Base-by-base conservation (phyloP, 192 early-diverging fungal species). In the Umbelopsis sp. region DNA sequence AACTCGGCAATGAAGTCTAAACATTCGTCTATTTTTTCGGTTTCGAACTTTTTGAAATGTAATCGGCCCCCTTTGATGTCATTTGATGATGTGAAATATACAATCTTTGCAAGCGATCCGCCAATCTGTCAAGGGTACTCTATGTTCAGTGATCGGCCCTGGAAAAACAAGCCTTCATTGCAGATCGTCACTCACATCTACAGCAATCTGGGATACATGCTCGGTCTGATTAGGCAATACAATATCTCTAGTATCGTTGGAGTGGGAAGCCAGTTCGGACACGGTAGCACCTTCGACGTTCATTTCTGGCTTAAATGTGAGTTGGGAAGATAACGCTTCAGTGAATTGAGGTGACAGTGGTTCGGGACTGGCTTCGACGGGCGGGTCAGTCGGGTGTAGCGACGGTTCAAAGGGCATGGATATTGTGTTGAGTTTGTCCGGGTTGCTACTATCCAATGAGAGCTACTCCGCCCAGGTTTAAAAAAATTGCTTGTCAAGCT, bases 31-130 rank as follows among this genome's bases (percentile, higher is more conserved):
- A 97, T 92, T 68, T 94, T 88, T 80, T 94, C 93, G 0, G 97
- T 98, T 74, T 98, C 95, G 71, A 98, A 97, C 73, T 93, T 95
- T 68, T 86, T 87, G 76, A 98, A 98, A 80, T 96, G 94, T 69
- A 98, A 74, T 10, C 95, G 85, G 1, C 97, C 97, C 33, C 95
- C 95, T 46, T 83, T 87, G 4, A 72, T 65, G 53, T 70, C 67
- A 20, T 71, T 44, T 23, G 71, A 72, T n/a, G 83, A 78, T 3
- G 89, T 87, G 69, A 90, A 83, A 71, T 92, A 91, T 30, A 93
- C 87, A 4, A 93, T 83, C 70, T 93, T 93, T 64, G 89, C 88
- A 6, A 91, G 74, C 15, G 89, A 88, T 65, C 90, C 91, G 66
- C 91, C 91, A 71, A 93, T 89, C 80, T 88, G 53, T 44, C 27